Conservation (phyloP, 805 yeast species). For the Wilhelminamyces savonicus region DNA sequence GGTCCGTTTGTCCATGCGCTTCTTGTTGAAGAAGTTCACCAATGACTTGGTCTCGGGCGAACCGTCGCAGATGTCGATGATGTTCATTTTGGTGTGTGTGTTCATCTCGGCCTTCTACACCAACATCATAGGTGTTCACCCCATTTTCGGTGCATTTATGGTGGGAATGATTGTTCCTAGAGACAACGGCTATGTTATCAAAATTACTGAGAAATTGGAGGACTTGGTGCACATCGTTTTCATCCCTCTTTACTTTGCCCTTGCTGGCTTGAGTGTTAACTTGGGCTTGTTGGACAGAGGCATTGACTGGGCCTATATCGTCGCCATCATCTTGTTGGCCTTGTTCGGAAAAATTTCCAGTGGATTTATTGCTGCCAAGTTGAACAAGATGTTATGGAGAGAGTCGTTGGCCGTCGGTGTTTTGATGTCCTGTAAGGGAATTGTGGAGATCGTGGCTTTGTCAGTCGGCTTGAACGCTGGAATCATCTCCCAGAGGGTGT, state of each 20-base stretch:
- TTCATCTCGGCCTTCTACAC: conserved; percentile 71
- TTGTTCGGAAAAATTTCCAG: conserved; percentile 62
- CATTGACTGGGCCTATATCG: conserved; percentile 70
- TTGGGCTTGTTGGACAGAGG: conserved; percentile 59
- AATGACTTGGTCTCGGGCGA: conserved; percentile 53
- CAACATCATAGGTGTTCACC: conserved; percentile 80
- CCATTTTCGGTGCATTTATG: conserved; percentile 80
- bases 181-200: conserved; percentile 66
- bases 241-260: conserved; percentile 74
- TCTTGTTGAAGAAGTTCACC: conserved; percentile 37
- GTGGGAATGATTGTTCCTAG: conserved; percentile 73
- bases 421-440: conserved; percentile 84
- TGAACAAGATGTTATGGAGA: conserved; percentile 61
- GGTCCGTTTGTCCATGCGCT: conserved; percentile 42
- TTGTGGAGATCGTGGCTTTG: conserved; percentile 76
- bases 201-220: conserved; percentile 68
- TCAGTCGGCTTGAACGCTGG: conserved; percentile 68
- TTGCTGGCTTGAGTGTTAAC: conserved; percentile 70
- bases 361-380: conserved; percentile 58
- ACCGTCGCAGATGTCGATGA: conserved; percentile 58
- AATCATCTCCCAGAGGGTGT: conserved; percentile 57
- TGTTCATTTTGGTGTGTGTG: conserved; percentile 48
- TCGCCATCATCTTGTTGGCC: conserved; percentile 64
- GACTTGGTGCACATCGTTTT: conserved; percentile 67
- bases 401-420: conserved; percentile 74